phyloP scores from a whole-genome alignment of 306 rosid species.

The Aeschynomene evenia region DNA sequence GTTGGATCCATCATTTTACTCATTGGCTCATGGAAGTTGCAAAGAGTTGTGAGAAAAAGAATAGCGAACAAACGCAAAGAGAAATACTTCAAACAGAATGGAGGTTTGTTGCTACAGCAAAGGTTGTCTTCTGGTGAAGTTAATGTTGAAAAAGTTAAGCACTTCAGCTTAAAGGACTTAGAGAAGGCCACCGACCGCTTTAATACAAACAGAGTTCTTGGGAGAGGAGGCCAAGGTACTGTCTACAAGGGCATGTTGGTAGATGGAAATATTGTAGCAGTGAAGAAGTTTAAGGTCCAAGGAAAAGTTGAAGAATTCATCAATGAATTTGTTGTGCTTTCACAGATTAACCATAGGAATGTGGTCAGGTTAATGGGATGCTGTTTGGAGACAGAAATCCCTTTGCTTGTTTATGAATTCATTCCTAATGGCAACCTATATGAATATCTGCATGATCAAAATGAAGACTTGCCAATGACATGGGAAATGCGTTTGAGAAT shows the following conservation, averaged over 20 bases:
- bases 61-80: neutral
- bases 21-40: conserved; percentile 3
- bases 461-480: conserved; percentile 28
- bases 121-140: conserved; percentile 13
- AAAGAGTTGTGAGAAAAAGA: conserved; percentile 8
- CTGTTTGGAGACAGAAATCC: conserved; percentile 36
- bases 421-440: conserved; percentile 34
- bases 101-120: conserved; percentile 34
- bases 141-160: conserved; percentile 21
- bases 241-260: conserved; percentile 36
- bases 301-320: conserved; percentile 39
- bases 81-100: conserved; percentile 26
- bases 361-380: conserved; percentile 40
- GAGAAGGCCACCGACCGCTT: conserved; percentile 33
- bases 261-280: conserved; percentile 37
- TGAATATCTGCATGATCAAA: conserved; percentile 25
- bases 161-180: conserved; percentile 23
- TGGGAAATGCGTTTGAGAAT: conserved; percentile 39
- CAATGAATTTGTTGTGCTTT: conserved; percentile 36
- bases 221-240: conserved; percentile 40
- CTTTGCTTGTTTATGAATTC: conserved; percentile 39
- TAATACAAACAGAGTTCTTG: conserved; percentile 25
- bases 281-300: conserved; percentile 25
- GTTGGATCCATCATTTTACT: conserved; percentile 11
- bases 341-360: conserved; percentile 43